Percentiles rank a stretch among this genome's conserved stretches.
Evolutionary conservation across 306 rosid genomes (phyloP).

Genomic region (Rosa lucieae): DNA sequence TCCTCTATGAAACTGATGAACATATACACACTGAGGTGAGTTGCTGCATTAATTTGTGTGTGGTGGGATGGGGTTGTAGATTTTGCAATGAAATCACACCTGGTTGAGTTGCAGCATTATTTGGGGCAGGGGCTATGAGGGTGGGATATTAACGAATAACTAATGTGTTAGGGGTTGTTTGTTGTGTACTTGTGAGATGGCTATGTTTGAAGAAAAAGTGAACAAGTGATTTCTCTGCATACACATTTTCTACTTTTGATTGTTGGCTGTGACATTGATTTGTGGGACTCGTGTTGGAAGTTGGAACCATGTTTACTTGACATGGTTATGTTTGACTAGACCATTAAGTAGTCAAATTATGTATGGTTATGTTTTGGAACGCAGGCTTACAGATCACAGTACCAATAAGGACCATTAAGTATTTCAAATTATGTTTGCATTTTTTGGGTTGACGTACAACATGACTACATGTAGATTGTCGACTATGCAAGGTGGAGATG

Average conservation of each 20-base stretch:
- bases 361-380: neutral
- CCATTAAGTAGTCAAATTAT: neutral
- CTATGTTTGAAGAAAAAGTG: neutral
- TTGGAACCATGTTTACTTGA: neutral
- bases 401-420: neutral
- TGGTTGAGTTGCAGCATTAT: no score
- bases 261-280: neutral
- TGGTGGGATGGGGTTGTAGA: neutral
- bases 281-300: neutral
- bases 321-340: neutral
- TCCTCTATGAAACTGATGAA: neutral
- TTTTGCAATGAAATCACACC: no score
- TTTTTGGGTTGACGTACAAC: neutral
- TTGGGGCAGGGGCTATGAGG: neutral
- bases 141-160: neutral
- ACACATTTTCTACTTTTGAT: neutral
- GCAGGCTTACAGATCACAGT: neutral
- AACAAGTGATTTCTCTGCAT: neutral
- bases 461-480: neutral
- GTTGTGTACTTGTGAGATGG: neutral
- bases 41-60: neutral
- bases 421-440: neutral
- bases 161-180: no score
- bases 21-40: neutral
- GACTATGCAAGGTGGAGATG: constrained; percentile 35